Percentiles rank a stretch among this genome's conserved stretches.
These are phyloP conservation scores for Wallacemonas sp. DNA, from an alignment of 208 protist genomes.

Conservation along the genomic window DNA sequence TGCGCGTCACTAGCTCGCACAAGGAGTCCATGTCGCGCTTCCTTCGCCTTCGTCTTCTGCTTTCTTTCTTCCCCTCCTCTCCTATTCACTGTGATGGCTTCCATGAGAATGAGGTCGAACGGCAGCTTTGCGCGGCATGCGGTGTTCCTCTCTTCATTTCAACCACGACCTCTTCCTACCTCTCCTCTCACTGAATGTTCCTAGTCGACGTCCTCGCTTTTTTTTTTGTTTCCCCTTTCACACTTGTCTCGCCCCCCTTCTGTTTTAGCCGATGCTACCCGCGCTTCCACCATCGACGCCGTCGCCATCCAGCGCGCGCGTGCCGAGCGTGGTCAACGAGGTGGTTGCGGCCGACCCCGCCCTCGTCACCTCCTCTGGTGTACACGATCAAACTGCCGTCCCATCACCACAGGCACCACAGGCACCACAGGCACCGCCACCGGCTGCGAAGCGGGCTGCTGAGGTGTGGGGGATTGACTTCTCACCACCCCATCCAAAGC, in stretches of 20 bases:
- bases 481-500: slow-evolving; percentile 31
- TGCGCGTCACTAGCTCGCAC: too few relatives aligned
- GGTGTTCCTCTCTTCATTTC: too few relatives aligned
- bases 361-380: too few relatives aligned
- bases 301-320: background rate
- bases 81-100: too few relatives aligned
- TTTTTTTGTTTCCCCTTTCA: slow-evolving; percentile 14
- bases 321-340: background rate
- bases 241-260: background rate
- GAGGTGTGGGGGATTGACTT: slow-evolving; percentile 83
- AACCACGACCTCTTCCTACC: too few relatives aligned
- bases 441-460: slow-evolving; percentile 4
- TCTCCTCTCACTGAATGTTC: too few relatives aligned
- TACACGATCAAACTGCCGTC: too few relatives aligned
- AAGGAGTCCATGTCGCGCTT: too few relatives aligned
- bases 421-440: background rate
- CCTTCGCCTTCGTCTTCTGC: slow-evolving; percentile 3
- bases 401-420: too few relatives aligned
- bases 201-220: background rate
- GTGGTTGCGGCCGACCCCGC: too few relatives aligned
- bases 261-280: background rate
- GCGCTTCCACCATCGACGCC: background rate
- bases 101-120: too few relatives aligned
- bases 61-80: background rate
- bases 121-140: too few relatives aligned